These are phyloP conservation scores for Aspergillus hancockii DNA, from an alignment of 495 filamentous ascomycete species.

Conservation along the genomic window DNA sequence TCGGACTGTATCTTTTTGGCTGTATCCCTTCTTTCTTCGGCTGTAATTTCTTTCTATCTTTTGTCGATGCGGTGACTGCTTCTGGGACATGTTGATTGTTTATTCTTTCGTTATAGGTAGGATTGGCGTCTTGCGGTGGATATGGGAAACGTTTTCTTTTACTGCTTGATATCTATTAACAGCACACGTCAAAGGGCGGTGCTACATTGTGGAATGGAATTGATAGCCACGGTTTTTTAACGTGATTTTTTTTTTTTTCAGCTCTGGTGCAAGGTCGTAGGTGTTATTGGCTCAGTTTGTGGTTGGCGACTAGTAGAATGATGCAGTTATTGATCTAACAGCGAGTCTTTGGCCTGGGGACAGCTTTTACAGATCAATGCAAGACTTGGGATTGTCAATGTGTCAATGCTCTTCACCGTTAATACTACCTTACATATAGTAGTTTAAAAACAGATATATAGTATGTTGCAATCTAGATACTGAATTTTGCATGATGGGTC, in stretches of 20 bases:
- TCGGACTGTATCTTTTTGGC: constrained; percentile 31
- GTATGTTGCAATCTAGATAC: background rate
- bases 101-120: constrained; percentile 31
- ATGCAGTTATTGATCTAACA: background rate
- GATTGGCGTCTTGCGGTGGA: constrained; percentile 49
- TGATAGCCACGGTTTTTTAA: constrained; percentile 8
- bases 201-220: constrained; percentile 19
- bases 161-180: constrained; percentile 15
- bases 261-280: background rate
- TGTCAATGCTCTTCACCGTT: background rate
- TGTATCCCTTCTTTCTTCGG: constrained; percentile 29
- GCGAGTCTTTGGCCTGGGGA: background rate
- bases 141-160: constrained; percentile 35
- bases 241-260: background rate
- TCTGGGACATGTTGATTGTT: constrained; percentile 40
- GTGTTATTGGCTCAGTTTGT: background rate
- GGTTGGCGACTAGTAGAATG: background rate
- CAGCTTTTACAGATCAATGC: background rate
- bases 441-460: background rate
- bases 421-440: background rate
- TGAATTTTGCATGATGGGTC: background rate
- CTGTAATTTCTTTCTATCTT: constrained; percentile 25
- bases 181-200: constrained; percentile 15
- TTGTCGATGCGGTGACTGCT: constrained; percentile 16
- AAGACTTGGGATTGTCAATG: background rate